A percentile compares a stretch with the other conserved stretches of the same genome.
Evolutionary conservation across 805 yeast species (phyloP).

Genomic region (Ogataea kodamae): DNA sequence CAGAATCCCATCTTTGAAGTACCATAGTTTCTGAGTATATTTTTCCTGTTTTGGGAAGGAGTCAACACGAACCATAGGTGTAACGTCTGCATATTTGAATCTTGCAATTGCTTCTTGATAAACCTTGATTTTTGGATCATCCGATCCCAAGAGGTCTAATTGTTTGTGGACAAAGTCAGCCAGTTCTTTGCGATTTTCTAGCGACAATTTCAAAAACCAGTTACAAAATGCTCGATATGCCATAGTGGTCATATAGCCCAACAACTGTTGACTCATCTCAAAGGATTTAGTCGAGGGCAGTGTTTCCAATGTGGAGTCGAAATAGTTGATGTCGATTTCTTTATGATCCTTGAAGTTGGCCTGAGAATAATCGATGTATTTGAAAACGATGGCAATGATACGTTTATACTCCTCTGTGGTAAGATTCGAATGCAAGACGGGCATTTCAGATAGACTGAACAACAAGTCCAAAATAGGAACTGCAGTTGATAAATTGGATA

Average conservation of each 20-base stretch:
- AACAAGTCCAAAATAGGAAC: conserved; percentile 76
- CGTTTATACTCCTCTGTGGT: conserved; percentile 73
- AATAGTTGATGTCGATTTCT: conserved; percentile 33
- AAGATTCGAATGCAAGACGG: conserved; percentile 64
- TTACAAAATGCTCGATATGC: conserved; percentile 66
- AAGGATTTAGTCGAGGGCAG: conserved; percentile 48
- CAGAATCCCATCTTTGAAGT: conserved; percentile 54
- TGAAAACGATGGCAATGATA: conserved; percentile 80
- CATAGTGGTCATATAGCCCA: conserved; percentile 57
- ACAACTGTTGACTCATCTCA: conserved; percentile 46
- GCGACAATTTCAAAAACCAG: conserved; percentile 66
- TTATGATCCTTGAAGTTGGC: conserved; percentile 36
- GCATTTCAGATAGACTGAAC: conserved; percentile 60
- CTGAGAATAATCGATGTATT: conserved; percentile 67
- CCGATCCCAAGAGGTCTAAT: conserved; percentile 36
- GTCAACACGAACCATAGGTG: conserved; percentile 17
- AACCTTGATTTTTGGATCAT: conserved; percentile 49
- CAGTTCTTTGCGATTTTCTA: conserved; percentile 54
- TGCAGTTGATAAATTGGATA: conserved; percentile 64
- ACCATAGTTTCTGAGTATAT: conserved; percentile 47
- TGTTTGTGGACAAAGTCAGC: conserved; percentile 62
- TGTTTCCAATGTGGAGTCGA: conserved; percentile 49
- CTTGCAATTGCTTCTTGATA: conserved; percentile 64
- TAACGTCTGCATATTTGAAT: conserved; percentile 55
- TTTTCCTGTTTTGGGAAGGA: conserved; percentile 15